Evolutionary conservation across 257 asterid species (phyloP).

Genomic region (Nicotiana noctiflora): DNA sequence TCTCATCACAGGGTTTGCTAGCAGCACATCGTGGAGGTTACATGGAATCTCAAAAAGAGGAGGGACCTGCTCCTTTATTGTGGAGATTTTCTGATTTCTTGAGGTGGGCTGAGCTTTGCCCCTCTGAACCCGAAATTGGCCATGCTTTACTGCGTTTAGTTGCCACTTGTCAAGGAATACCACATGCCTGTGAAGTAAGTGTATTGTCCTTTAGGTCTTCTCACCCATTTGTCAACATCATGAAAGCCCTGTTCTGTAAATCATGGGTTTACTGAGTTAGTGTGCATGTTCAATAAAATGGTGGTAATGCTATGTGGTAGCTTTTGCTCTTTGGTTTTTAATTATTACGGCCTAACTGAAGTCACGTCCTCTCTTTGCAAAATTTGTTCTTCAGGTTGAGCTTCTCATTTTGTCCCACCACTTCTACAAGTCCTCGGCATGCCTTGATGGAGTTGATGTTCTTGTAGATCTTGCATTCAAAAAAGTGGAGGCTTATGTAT

Average conservation of each 20-base stretch:
- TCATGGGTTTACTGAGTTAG: neutral
- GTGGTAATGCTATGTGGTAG: neutral
- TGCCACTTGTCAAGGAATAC: slow-evolving; percentile 96
- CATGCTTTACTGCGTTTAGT: slow-evolving; percentile 95
- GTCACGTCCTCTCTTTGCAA: slow-evolving; percentile 5
- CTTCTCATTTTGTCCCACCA: slow-evolving; percentile 97
- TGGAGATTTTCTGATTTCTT: slow-evolving; percentile 97
- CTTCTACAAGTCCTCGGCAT: slow-evolving; percentile 90
- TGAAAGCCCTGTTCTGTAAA: neutral
- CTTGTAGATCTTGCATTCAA: slow-evolving; percentile 98
- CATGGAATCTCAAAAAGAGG: slow-evolving; percentile 97
- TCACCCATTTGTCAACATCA: neutral
- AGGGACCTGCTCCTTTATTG: slow-evolving; percentile 96
- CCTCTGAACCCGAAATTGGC: slow-evolving; percentile 91
- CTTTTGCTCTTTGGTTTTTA: neutral
- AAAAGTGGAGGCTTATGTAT: slow-evolving; percentile 89
- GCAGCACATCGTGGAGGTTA: slow-evolving; percentile 99
- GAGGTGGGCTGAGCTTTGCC: slow-evolving; percentile 99
- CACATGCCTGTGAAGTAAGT: slow-evolving; percentile 96
- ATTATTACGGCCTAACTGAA: neutral
- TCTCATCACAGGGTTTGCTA: slow-evolving; percentile 65
- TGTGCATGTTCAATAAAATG: neutral
- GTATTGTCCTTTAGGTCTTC: neutral
- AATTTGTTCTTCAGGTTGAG: slow-evolving; percentile 65
- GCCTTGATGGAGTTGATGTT: slow-evolving; percentile 99